Evolutionary conservation across 768 basidiomycete genomes (phyloP), one percentile per base, ranked within the genome.

Genomic region (Suillus subalutaceus): DNA sequence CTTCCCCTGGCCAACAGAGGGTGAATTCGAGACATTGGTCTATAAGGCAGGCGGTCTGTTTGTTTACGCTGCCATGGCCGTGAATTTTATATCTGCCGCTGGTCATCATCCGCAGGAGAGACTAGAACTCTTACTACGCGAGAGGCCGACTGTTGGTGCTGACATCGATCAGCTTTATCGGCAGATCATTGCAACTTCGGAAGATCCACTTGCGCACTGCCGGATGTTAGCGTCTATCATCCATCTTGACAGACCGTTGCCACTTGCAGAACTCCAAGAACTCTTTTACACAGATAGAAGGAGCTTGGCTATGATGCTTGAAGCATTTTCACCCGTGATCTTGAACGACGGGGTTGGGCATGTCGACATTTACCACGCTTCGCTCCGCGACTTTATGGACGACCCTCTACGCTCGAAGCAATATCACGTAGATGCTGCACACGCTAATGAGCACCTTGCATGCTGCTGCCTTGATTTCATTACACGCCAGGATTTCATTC

Each of bases 51-150:
- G 30, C 12, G 68, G 68, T 6, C 61, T 64, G 0, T 72, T 71
- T 26, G 53, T 72, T 1, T 71, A 71, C 26, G 66, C 71, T 3
- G 61, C 68, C 6, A 72, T 68, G 18, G 63, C 68, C 20, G 18
- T 71, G 26, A 69, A 64, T 64, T 72, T 69, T 13, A 64, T 72
- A 9, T 57, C 62, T 6, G 56, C 67, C 30, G 23, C 55, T 56
- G 35, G 55, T 13, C 20, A 56, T 1, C 10, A 37, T 13, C 55
- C 55, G 2, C 35, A n/a, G 35, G 12, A 37, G 10, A 57, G 35
- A 6, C 13, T 57, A n/a, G 56, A 57, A 13, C 12, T 57, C 35
- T 37, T 37, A 37, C 35, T 57, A 3, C 35, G 13, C 32, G 35
- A 37, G 35, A 13, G 7, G 20, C 23, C 35, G 2, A 57, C 12